Evolutionary conservation across 371 early-diverging fungal genomes (phyloP), one percentile per base, ranked within the genome.

Genomic region (Syncephalastrum contaminatum): DNA sequence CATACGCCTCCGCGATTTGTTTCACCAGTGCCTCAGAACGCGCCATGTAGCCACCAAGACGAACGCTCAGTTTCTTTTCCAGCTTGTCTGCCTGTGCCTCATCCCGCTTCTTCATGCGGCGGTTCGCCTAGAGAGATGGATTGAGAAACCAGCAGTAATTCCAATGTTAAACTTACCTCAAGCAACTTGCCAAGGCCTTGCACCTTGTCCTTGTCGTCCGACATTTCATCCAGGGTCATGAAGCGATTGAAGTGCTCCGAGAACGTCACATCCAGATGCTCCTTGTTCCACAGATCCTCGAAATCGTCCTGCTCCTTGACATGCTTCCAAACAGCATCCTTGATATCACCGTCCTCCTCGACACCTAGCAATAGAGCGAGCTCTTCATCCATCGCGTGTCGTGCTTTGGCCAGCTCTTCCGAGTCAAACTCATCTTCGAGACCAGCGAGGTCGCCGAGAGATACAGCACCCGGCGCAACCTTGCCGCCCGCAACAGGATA

Each of bases 11-110:
- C 3, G 64, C 42, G 4, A 93, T 73, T 56, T 88, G 85, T 22
- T 84, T 77, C 20, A 67, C 52, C 41, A 93, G 67, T 43, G 77
- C 56, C 47, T 78, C 77, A 4, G 91, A 80, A 42, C 93, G 83
- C 15, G 57, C 56, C 69, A 82, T 81, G 58, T 91, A 90, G 27
- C 96, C 96, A 53, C 96, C 97, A 27, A 94, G 67, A 18, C 82
- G 79, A 12, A 94, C 79, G 13, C 77, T 81, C 25, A 93, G 66
- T 58, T 89, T 89, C 66, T 90, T 92, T 62, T 96, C 96, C n/a
- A 90, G 51, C 67, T 95, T 95, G 18, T 80, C 76, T 1, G 94
- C 94, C 43, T 80, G 80, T 10, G 77, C 69, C 2, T 93, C 91
- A 53, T 91, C 87, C 50, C 82, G 74, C n/a, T 82, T 76, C 93